These are phyloP conservation scores for Psidium guajava DNA, from an alignment of 345 rosid species.

Conservation along the genomic window DNA sequence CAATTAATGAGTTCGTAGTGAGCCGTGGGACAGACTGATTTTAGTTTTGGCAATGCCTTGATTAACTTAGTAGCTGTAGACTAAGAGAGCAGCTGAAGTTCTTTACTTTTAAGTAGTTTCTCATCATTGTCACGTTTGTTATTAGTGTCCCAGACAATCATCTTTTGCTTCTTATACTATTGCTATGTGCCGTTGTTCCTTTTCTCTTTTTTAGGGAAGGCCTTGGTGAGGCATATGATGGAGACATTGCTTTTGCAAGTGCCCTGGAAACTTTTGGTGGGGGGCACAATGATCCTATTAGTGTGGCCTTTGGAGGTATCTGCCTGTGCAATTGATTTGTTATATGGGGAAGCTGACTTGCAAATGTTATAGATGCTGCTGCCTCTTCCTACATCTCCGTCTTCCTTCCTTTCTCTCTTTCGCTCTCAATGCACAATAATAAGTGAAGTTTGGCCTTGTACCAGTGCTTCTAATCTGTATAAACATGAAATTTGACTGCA, in stretches of 20 bases:
- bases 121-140: neutral
- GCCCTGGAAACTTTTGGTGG: slow-evolving; percentile 57
- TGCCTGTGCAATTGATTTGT: neutral
- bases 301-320: slow-evolving; percentile 98
- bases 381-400: neutral
- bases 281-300: slow-evolving; percentile 97
- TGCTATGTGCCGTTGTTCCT: neutral
- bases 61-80: neutral
- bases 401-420: neutral
- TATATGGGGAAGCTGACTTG: neutral
- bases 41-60: neutral
- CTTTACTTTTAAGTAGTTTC: neutral
- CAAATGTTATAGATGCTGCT: neutral
- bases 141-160: neutral
- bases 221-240: slow-evolving; percentile 11
- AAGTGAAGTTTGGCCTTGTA: neutral
- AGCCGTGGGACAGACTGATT: neutral
- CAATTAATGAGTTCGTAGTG: neutral
- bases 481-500: neutral
- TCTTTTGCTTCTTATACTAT: neutral
- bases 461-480: neutral
- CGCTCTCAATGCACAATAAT: neutral
- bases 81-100: neutral
- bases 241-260: neutral
- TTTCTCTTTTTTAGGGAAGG: slow-evolving; percentile 66